Conservation (phyloP, 768 basidiomycete genomes). For the Suillus lakei region DNA sequence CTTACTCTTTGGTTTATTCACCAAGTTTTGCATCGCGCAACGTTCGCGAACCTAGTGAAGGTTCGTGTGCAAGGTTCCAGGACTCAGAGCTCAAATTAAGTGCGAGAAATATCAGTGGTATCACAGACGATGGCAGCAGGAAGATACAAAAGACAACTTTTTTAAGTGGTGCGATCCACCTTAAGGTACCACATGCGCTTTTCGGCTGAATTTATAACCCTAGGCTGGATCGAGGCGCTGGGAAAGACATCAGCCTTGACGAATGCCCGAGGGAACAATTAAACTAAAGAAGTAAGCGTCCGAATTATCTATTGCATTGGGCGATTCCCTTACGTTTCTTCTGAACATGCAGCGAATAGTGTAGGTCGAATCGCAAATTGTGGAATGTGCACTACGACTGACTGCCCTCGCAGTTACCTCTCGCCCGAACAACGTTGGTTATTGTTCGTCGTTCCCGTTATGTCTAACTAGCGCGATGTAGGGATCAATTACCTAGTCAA, state of each 20-base stretch:
- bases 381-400: neutral
- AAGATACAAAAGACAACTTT: constrained; percentile 68
- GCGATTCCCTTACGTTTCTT: neutral
- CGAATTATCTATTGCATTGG: neutral
- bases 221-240: constrained; percentile 68
- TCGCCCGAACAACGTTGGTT: constrained; percentile 58
- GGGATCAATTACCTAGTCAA: constrained; percentile 69
- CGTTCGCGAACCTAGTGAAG: constrained; percentile 43
- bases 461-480: constrained; percentile 18
- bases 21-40: neutral
- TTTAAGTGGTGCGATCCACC: constrained; percentile 53
- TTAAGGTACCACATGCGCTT: neutral
- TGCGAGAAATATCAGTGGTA: constrained; percentile 50
- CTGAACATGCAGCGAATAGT: constrained; percentile 43
- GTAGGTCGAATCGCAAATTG: constrained; percentile 31
- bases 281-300: constrained; percentile 55
- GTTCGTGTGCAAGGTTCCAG: constrained; percentile 23
- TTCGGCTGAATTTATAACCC: neutral
- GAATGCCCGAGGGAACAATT: constrained; percentile 64
- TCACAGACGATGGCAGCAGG: constrained; percentile 60
- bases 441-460: neutral
- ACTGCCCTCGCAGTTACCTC: constrained; percentile 48
- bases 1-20: neutral
- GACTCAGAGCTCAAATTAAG: neutral
- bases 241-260: constrained; percentile 57